These are phyloP conservation scores for Typha latifolia DNA, from an alignment of 176 grass and related monocot genomes.

Conservation along the genomic window DNA sequence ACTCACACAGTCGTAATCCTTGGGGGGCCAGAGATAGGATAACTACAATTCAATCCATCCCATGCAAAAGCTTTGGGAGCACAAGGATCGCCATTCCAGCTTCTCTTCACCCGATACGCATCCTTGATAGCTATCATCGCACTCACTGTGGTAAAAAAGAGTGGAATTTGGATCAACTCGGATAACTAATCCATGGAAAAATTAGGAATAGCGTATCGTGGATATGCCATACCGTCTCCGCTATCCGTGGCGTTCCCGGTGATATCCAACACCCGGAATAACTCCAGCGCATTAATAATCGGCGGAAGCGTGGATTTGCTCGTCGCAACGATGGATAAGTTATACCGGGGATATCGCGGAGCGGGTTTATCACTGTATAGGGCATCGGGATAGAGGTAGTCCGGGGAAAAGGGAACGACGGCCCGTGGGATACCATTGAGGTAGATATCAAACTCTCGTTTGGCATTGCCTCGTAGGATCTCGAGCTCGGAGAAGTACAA, in stretches of 20 bases:
- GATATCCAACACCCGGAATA: background rate
- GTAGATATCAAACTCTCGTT: background rate
- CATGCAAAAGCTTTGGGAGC: conserved; percentile 8
- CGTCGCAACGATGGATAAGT: background rate
- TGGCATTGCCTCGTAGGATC: background rate
- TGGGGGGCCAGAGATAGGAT: conserved; percentile 3
- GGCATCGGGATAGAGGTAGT: background rate
- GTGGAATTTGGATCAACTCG: no score
- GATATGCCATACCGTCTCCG: background rate
- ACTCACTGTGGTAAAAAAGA: conserved; percentile 1
- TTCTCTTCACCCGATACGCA: conserved; percentile 19
- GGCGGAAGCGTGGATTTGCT: background rate
- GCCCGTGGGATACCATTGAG: background rate
- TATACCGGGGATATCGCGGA: background rate
- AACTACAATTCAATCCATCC: conserved; percentile 22
- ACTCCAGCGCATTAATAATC: conserved; percentile 10
- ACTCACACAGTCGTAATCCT: conserved; percentile 29
- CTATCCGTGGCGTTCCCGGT: background rate
- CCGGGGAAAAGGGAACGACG: background rate
- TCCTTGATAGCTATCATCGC: conserved; percentile 21
- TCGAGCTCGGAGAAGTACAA: conserved; percentile 18
- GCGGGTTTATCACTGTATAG: background rate
- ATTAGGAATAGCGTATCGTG: no score
- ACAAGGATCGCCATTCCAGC: conserved; percentile 37
- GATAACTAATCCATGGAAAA: no score